Evolutionary conservation across 768 basidiomycete species (phyloP).

Genomic region (Termitomyces sp.): DNA sequence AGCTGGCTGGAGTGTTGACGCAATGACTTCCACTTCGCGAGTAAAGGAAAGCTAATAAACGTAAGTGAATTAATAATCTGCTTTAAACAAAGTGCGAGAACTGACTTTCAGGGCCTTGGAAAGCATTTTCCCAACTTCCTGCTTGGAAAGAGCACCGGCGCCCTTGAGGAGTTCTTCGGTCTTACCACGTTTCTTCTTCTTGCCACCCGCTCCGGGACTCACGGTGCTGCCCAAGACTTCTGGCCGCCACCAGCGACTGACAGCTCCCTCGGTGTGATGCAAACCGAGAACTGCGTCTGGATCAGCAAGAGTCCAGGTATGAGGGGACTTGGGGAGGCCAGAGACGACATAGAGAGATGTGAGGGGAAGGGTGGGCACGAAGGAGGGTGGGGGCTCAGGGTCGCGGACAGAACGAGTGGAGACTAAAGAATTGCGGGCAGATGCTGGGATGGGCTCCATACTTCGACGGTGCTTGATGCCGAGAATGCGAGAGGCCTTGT

Average conservation of each 20-base stretch:
- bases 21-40: slow-evolving; percentile 90
- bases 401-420: slow-evolving; percentile 66
- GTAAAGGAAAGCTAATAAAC: slow-evolving; percentile 76
- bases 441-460: slow-evolving; percentile 84
- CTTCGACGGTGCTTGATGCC: slow-evolving; percentile 70
- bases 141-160: slow-evolving; percentile 75
- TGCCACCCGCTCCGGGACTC: slow-evolving; percentile 76
- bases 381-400: slow-evolving; percentile 51
- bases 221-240: slow-evolving; percentile 88
- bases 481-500: slow-evolving; percentile 76
- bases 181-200: slow-evolving; percentile 66
- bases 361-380: slow-evolving; percentile 66
- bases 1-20: slow-evolving; percentile 90
- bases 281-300: slow-evolving; percentile 77
- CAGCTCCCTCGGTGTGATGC: slow-evolving; percentile 80
- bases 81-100: slow-evolving; percentile 1
- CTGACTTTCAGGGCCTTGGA: slow-evolving; percentile 85
- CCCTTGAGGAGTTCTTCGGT: slow-evolving; percentile 65
- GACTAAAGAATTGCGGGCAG: slow-evolving; percentile 69
- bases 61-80: neutral
- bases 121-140: slow-evolving; percentile 86
- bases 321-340: slow-evolving; percentile 83
- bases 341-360: slow-evolving; percentile 85
- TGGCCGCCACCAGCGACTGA: slow-evolving; percentile 85
- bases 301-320: slow-evolving; percentile 87